These are phyloP conservation scores for Penicillium sclerotiorum DNA, from an alignment of 2,329 filamentous ascomycete species.

Conservation along the genomic window DNA sequence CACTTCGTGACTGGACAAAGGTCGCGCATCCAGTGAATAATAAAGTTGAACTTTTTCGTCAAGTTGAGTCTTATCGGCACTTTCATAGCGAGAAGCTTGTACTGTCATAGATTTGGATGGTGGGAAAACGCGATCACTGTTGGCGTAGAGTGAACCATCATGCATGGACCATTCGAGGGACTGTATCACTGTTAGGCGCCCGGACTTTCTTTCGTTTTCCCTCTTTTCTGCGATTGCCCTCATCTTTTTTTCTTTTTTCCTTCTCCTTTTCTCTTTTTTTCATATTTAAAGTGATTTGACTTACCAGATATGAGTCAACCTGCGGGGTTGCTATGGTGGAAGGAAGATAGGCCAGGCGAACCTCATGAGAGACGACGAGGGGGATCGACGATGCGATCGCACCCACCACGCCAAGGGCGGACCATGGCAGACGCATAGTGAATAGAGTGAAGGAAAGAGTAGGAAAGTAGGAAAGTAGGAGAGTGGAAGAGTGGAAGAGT, in stretches of 20 bases:
- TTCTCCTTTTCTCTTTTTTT: not conserved
- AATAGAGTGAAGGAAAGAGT: not conserved
- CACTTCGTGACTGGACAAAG: conserved; percentile 21
- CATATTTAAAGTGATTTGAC: not conserved
- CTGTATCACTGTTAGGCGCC: no score
- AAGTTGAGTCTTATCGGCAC: conserved; percentile 5
- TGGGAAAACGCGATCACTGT: conserved; percentile 33
- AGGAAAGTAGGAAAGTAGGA: not conserved
- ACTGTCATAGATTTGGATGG: conserved; percentile 30
- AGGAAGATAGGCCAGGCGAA: conserved; percentile 25
- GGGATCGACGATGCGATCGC: conserved; percentile 19
- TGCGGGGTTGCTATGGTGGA: conserved; percentile 3
- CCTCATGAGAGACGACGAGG: conserved; percentile 13
- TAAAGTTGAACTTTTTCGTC: conserved; percentile 20
- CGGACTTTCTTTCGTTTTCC: no score
- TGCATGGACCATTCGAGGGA: conserved; percentile 31
- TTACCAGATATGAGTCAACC: conserved; percentile 19
- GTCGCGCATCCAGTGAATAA: conserved; percentile 29
- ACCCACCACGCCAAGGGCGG: conserved; percentile 13
- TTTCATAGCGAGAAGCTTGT: conserved; percentile 25
- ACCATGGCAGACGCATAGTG: conserved; percentile 22
- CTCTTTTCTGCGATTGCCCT: no score
- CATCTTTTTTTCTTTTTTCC: not conserved
- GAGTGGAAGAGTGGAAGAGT: not conserved
- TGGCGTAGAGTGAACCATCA: conserved; percentile 32